Percentiles rank a stretch among this genome's conserved stretches.
Evolutionary conservation across 768 basidiomycete genomes (phyloP).

Genomic region (Xerocomus spinulosus): DNA sequence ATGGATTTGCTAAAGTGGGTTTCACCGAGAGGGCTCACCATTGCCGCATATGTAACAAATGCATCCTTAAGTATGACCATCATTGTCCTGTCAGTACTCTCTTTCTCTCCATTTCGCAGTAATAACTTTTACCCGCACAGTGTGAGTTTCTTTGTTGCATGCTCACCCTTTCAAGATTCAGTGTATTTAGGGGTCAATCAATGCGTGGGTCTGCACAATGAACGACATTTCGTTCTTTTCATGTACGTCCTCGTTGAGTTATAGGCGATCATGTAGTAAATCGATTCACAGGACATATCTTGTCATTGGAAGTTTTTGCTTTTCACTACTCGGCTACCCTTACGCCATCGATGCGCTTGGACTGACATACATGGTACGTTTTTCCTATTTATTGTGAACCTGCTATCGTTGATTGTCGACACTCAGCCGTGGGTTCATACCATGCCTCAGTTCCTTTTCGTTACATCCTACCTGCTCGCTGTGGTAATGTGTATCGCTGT

Average conservation of each 20-base stretch:
- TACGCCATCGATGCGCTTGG: conserved; percentile 57
- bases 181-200: conserved; percentile 79
- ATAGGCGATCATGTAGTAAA: background rate
- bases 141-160: conserved; percentile 31
- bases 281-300: conserved; percentile 64
- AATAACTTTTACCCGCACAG: conserved; percentile 20
- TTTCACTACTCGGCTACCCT: conserved; percentile 58
- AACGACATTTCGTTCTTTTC: conserved; percentile 94
- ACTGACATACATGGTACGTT: conserved; percentile 41
- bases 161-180: conserved; percentile 4
- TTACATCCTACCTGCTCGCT: conserved; percentile 72
- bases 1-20: conserved; percentile 11
- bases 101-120: background rate
- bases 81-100: conserved; percentile 74
- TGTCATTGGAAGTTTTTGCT: conserved; percentile 61
- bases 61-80: conserved; percentile 87
- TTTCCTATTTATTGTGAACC: background rate
- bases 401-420: background rate
- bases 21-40: conserved; percentile 78
- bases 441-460: conserved; percentile 65
- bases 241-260: conserved; percentile 49
- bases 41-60: conserved; percentile 86
- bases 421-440: conserved; percentile 49
- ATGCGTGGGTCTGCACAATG: conserved; percentile 94
- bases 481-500: conserved; percentile 74